phyloP scores from a whole-genome alignment of 2,329 filamentous ascomycete genomes.

The Pseudocercospora fijiensis region DNA sequence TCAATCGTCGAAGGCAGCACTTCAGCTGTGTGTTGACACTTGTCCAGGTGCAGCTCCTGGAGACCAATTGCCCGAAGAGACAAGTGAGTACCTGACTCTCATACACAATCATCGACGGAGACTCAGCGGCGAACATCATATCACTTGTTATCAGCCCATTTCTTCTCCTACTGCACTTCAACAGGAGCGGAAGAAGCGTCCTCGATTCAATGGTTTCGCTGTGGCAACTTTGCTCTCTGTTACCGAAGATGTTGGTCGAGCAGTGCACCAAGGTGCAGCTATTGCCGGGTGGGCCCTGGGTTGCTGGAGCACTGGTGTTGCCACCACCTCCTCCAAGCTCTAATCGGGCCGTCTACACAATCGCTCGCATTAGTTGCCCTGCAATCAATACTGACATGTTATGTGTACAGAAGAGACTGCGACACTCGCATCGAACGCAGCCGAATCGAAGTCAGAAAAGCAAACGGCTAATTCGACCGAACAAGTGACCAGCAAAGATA shows the following conservation, averaged over 20 bases:
- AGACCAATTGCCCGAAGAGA: background rate
- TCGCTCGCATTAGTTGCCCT: background rate
- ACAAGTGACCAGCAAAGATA: background rate
- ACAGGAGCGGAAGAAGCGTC: too few species aligned
- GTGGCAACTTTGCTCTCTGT: background rate
- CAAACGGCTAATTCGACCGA: background rate
- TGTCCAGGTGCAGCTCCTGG: background rate
- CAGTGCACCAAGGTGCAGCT: background rate
- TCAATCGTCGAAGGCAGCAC: background rate
- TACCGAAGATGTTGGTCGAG: background rate
- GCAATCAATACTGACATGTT: background rate
- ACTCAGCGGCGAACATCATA: background rate
- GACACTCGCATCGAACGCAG: background rate
- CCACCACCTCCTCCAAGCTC: background rate
- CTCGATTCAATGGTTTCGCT: background rate
- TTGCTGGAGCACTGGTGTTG: background rate
- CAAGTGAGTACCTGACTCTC: background rate
- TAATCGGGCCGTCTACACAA: conserved; percentile 3
- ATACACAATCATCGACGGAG: background rate
- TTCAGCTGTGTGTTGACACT: background rate
- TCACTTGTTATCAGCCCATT: background rate
- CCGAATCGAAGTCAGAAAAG: background rate
- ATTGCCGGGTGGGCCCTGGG: background rate
- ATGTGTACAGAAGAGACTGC: background rate
- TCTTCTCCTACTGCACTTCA: background rate